Base-by-base conservation (phyloP, 73 alveolate species). In the Paramecium biaurelia region DNA sequence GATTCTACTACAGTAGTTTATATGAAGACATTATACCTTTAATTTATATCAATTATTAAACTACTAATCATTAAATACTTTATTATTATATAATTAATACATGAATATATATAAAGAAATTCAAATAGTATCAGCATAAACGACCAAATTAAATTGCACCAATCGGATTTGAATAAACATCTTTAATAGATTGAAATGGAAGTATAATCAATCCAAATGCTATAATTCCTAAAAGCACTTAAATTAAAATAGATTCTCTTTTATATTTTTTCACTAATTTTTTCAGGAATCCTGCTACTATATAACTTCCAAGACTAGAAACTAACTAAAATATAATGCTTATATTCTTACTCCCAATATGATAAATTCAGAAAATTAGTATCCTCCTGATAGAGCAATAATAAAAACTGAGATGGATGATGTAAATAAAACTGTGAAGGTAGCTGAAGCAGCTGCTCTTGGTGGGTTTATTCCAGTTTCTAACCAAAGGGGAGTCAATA, bases 391-490 rank as follows among this genome's bases (percentile, higher is more conserved):
- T 2, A 79, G 74, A 45, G 76, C 45, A 43, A 79, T 79, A 24
- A 79, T 45, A 42, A 79, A 79, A 6, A 90, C 76, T 20, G 93
- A 70, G 8, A 90, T 90, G 1, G 94, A 45, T 18, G 97, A 76
- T 12, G 98, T 96, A 34, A 96, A 86, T 58, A 96, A 86, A 23
- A 96, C 98, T 30, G 93, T 87, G 86, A 95, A 95, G 76, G 95
- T 93, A 21, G 98, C 93, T 28, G 98, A 94, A 24, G 96, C 98
- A 7, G 98, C 95, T 21, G 96, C 94, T 45, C 95, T 97, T 82
- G 94, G 93, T 42, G 98, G 97, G 38, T 88, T 92, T 30, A 96
- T 90, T 37, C 98, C 98, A n/a, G 95, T 79, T 59, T 82, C 94
- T 58, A 96, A 92, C 92, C 93, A 74, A 43, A 96, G 92, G 45